Base-by-base conservation (phyloP, 768 basidiomycete species). In the Podaxis sp. region DNA sequence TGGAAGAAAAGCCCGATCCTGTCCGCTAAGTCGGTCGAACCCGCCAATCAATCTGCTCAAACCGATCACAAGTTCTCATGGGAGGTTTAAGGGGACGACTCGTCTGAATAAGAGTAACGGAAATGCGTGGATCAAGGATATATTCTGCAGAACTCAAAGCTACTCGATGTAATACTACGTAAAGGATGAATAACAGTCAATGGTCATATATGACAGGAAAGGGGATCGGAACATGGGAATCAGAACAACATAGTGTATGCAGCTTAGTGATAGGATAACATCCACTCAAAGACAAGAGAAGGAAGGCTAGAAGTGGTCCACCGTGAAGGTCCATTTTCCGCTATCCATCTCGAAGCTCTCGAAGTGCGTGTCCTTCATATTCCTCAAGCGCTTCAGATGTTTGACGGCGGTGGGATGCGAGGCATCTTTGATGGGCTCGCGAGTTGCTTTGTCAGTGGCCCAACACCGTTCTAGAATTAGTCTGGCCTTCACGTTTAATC, bases 251-350 rank as follows among this genome's bases (percentile, higher is more conserved):
- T 46, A 63, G 49, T 33, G 24, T 29, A 62, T 52, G 63, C 38
- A 59, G 52, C 40, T 25, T 38, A 54, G 33, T 33, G 43, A 63
- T 27, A 60, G 46, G 56, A 58, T 41, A 55, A 57, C 57, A 64
- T 38, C 36, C 60, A 43, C 24, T 40, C 15, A 15, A 46, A n/a
- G 19, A 17, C 29, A 63, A 47, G 25, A 29, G 27, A 53, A 54
- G 52, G 61, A 33, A 33, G n/a, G 60, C 82, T 75, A 93, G 80
- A 98, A 99, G 77, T 96, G 94, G 71, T 94, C 88, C 65, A 98
- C 97, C 33, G 82, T 86, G 77, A 99, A 98, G 55, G 87, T 90
- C 96, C 96, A 98, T 74, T 84, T 88, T 56, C 97, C 97, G 68
- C 87, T 86, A 67, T 79, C 79, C 58, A 86, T 81, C 62, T 94